Percentiles rank a stretch among this genome's conserved stretches.
phyloP scores from a whole-genome alignment of 202 grass and related monocot species.

The Musa balbisiana region DNA sequence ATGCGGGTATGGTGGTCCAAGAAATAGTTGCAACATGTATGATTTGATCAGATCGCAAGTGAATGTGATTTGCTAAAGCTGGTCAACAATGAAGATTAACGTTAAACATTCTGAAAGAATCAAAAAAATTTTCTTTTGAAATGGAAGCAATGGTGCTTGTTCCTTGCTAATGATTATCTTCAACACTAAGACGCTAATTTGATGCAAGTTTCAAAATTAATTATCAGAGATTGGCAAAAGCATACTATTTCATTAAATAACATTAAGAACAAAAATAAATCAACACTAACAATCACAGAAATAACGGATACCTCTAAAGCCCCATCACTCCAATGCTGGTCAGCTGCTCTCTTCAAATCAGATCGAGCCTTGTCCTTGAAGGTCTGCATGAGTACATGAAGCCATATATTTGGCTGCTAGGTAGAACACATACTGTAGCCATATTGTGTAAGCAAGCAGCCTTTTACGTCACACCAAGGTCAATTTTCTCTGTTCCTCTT shows the following conservation, averaged over 20 bases:
- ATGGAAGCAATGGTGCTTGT: neutral
- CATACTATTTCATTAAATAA: neutral
- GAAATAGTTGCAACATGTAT: neutral
- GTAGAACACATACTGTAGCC: conserved; percentile 49
- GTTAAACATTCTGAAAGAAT: neutral
- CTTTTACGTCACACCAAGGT: conserved; percentile 69
- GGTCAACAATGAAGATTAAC: neutral
- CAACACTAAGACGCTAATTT: neutral
- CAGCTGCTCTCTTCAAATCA: conserved; percentile 86
- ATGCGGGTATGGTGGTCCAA: neutral
- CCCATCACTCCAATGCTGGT: conserved; percentile 89
- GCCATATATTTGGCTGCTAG: conserved; percentile 3
- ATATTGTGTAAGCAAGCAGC: conserved; percentile 58
- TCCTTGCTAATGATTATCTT: neutral
- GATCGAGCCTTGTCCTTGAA: conserved; percentile 74
- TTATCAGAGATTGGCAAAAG: neutral
- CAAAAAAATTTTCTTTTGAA: neutral
- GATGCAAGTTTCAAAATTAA: neutral
- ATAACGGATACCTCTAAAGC: conserved; percentile 60
- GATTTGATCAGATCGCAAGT: neutral
- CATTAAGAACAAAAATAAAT: neutral
- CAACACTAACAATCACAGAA: neutral
- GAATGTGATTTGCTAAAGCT: neutral
- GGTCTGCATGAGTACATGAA: conserved; percentile 33
- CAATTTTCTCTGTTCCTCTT: conserved; percentile 62